Percentiles rank a stretch among this genome's conserved stretches.
These are phyloP conservation scores for Dendrocalamus latiflorus DNA, from an alignment of 202 grass and related monocot species.

Conservation along the genomic window DNA sequence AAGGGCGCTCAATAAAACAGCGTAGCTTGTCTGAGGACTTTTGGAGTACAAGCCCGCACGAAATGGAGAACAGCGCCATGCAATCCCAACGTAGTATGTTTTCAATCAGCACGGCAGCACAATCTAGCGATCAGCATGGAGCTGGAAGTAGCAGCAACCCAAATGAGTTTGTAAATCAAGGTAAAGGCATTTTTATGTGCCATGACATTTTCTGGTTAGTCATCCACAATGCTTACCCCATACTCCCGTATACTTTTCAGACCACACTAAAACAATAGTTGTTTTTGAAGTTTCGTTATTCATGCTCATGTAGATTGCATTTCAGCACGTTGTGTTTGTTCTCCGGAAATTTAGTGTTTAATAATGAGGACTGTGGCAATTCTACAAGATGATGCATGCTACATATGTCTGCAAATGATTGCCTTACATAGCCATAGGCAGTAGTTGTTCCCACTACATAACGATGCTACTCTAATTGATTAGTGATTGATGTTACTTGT, in stretches of 20 bases:
- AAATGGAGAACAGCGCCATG: conserved; percentile 62
- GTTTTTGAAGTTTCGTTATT: no score
- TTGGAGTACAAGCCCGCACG: conserved; percentile 77
- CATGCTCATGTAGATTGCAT: not conserved
- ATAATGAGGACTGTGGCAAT: not conserved
- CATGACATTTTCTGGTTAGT: not conserved
- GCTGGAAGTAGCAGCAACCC: conserved; percentile 68
- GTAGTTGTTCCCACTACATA: not conserved
- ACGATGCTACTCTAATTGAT: not conserved
- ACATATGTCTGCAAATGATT: not conserved
- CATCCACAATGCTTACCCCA: not conserved
- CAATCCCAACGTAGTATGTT: conserved; percentile 70
- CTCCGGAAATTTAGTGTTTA: not conserved
- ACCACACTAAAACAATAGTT: not conserved
- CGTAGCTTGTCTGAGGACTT: conserved; percentile 62
- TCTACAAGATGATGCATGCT: not conserved
- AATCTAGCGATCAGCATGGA: conserved; percentile 49
- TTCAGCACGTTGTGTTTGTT: not conserved
- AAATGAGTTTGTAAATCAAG: conserved; percentile 89
- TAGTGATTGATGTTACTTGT: not conserved
- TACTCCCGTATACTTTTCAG: not conserved
- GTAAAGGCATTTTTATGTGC: conserved; percentile 23
- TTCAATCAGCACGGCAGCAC: conserved; percentile 57
- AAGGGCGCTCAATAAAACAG: conserved; percentile 58
- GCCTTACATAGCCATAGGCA: not conserved